These are phyloP conservation scores for Collariella sp. DNA, from an alignment of 495 filamentous ascomycete species.

Conservation along the genomic window DNA sequence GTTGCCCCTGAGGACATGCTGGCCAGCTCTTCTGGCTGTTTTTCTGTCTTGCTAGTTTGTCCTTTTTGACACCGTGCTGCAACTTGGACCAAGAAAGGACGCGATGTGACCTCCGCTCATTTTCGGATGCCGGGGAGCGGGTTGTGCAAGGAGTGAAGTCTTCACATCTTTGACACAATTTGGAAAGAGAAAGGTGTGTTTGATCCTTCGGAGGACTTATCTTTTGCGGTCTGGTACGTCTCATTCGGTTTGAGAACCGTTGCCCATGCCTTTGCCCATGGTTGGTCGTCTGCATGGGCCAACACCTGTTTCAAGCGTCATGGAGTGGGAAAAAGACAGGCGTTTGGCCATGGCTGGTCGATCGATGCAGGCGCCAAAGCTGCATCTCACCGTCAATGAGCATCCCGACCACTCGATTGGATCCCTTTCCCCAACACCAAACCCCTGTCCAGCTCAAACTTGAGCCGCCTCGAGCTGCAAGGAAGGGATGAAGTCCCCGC, in stretches of 20 bases:
- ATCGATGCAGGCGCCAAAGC: conserved; percentile 19
- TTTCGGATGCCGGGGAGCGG: not conserved
- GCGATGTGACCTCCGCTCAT: not conserved
- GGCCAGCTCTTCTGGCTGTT: not conserved
- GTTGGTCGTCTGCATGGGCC: too few species aligned
- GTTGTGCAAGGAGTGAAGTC: not conserved
- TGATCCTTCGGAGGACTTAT: too few species aligned
- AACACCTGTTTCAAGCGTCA: not conserved
- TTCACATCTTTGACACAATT: too few species aligned
- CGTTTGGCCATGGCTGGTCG: not conserved
- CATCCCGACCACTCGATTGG: conserved; percentile 23
- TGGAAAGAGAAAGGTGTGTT: too few species aligned
- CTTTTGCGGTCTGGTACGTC: not conserved
- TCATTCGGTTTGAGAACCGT: not conserved
- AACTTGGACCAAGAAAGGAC: not conserved
- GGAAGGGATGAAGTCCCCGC: not conserved
- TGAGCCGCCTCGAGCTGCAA: conserved; percentile 22
- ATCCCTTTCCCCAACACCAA: conserved; percentile 1
- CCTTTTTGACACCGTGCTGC: not conserved
- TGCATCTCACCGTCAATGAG: conserved; percentile 17
- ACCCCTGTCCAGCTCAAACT: conserved; percentile 31
- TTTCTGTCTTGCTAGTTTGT: not conserved
- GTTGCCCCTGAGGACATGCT: not conserved
- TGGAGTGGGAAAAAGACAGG: not conserved
- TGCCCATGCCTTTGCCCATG: too few species aligned